Percentiles rank a stretch among this genome's conserved stretches.
Conservation (phyloP, 768 basidiomycete genomes). For the Rhodotorula babjevae region DNA sequence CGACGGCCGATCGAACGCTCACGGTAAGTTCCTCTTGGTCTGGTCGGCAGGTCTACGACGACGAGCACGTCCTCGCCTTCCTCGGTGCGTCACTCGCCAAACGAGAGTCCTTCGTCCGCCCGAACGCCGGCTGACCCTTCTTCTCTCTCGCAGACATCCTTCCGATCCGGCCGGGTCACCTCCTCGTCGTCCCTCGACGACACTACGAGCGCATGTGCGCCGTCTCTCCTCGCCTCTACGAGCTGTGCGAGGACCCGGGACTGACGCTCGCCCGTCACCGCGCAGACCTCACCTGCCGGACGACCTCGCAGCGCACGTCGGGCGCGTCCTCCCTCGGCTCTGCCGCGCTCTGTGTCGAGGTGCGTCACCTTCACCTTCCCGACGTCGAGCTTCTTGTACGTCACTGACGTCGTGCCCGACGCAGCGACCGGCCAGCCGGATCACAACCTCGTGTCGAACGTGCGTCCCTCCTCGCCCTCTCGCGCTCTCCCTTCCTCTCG, state of each 20-base stretch:
- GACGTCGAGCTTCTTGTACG: too few species aligned
- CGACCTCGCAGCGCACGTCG: conserved; percentile 10
- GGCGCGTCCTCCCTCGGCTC: conserved; percentile 18
- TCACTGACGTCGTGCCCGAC: too few species aligned
- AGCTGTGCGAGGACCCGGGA: too few species aligned
- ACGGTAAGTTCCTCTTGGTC: too few species aligned
- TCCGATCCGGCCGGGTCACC: conserved; percentile 21
- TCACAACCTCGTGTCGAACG: conserved; percentile 28
- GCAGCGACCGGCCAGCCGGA: conserved; percentile 19
- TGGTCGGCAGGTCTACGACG: conserved; percentile 21
- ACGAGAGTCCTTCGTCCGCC: too few species aligned
- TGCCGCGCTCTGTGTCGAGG: conserved; percentile 16
- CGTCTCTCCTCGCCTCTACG: too few species aligned
- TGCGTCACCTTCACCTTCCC: too few species aligned
- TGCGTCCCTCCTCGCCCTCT: neutral
- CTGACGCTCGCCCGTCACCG: too few species aligned
- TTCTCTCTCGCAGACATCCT: conserved; percentile 20
- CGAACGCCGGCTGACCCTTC: neutral
- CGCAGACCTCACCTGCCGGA: conserved; percentile 14
- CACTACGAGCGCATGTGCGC: conserved; percentile 20
- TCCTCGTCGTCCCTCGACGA: conserved; percentile 10
- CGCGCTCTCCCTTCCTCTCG: neutral
- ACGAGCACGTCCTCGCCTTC: neutral
- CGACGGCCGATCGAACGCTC: neutral
- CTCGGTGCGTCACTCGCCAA: conserved; percentile 4